A percentile compares a stretch with the other conserved stretches of the same genome.
Evolutionary conservation across 2,329 filamentous ascomycete species (phyloP).

Genomic region (Diplodia scrobiculata): DNA sequence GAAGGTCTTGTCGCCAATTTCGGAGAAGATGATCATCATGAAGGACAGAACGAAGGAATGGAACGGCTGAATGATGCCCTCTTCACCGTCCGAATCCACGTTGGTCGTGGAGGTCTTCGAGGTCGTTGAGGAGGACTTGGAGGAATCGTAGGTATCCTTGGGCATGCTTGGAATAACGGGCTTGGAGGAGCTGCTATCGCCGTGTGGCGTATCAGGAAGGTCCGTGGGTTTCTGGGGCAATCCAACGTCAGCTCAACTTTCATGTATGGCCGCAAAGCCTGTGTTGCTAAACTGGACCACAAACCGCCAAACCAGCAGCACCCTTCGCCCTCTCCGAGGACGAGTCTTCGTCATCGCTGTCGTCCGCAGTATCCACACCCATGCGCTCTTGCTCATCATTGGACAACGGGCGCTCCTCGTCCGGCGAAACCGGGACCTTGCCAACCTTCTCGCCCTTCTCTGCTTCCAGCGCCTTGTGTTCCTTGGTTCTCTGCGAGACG

Average conservation of each 20-base stretch:
- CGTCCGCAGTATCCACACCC: constrained; percentile 43
- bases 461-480: constrained; percentile 67
- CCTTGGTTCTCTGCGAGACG: constrained; percentile 83
- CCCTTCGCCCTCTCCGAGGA: constrained; percentile 43
- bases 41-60: constrained; percentile 92
- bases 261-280: not conserved
- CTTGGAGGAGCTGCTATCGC: constrained; percentile 59
- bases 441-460: constrained; percentile 66
- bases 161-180: constrained; percentile 66
- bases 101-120: constrained; percentile 6
- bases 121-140: constrained; percentile 51
- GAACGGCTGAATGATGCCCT: constrained; percentile 71
- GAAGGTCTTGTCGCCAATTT: constrained; percentile 98
- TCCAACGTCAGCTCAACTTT: not conserved
- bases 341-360: constrained; percentile 41
- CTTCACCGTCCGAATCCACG: constrained; percentile 43
- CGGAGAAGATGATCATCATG: constrained; percentile 96
- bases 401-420: constrained; percentile 79
- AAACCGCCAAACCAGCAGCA: constrained; percentile 58
- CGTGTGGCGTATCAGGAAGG: constrained; percentile 75
- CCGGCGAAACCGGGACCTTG: constrained; percentile 79
- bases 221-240: constrained; percentile 72
- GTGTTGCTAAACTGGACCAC: constrained; percentile 29
- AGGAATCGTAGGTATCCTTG: constrained; percentile 50
- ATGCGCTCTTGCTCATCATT: constrained; percentile 77